These are phyloP conservation scores for Phytopythium kandeliae DNA, from an alignment of 352 stramenopile genomes.

Conservation along the genomic window DNA sequence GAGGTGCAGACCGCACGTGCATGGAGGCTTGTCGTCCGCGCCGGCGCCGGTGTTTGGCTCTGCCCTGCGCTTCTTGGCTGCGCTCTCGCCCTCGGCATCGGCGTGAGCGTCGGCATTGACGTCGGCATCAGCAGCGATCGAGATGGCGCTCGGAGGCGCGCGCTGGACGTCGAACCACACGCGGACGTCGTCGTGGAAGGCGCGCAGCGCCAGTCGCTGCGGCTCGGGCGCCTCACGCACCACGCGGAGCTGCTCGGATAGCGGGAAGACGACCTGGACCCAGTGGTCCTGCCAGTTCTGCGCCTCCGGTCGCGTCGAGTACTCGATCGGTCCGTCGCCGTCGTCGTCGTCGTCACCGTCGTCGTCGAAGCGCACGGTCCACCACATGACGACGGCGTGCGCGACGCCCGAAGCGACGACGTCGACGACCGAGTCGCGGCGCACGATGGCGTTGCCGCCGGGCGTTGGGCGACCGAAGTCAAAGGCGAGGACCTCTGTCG, in stretches of 20 bases:
- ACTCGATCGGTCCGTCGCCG: too few relatives aligned
- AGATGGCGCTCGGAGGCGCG: conserved; percentile 8
- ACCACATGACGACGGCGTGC: conserved; percentile 81
- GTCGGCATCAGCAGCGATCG: too few relatives aligned
- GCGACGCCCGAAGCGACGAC: conserved; percentile 26
- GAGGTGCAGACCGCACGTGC: conserved; percentile 68
- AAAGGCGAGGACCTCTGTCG: conserved; percentile 46
- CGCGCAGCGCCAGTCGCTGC: conserved; percentile 31
- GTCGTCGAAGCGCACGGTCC: conserved; percentile 58
- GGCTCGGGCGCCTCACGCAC: not conserved
- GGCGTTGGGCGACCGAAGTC: conserved; percentile 46
- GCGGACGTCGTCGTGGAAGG: conserved; percentile 69
- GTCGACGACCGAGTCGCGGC: conserved; percentile 35
- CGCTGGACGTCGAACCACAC: conserved; percentile 72
- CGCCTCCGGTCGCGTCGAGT: conserved; percentile 53
- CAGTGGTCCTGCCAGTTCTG: conserved; percentile 86
- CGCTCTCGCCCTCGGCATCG: conserved; percentile 6
- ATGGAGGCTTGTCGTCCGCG: conserved; percentile 41
- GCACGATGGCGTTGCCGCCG: conserved; percentile 9
- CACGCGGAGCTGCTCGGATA: conserved; percentile 26
- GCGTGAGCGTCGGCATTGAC: too few relatives aligned
- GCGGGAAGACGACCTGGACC: conserved; percentile 72
- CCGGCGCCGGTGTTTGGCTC: conserved; percentile 7
- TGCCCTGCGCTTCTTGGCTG: conserved; percentile 31
- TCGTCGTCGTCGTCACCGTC: conserved; percentile 27